Base-by-base conservation (phyloP, 495 filamentous ascomycete species). In the Schizothecium vesticola region DNA sequence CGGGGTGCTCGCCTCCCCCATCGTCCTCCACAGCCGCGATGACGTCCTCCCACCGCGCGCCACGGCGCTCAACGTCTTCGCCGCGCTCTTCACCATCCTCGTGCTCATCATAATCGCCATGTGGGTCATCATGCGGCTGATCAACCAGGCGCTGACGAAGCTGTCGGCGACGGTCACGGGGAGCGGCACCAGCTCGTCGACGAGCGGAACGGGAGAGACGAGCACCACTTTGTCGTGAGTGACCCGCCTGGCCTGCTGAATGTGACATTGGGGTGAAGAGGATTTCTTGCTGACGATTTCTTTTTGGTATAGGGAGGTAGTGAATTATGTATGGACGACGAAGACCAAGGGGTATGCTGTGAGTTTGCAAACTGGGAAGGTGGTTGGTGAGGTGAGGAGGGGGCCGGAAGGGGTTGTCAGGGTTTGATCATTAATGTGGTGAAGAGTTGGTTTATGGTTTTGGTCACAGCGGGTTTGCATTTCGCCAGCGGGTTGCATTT, bases 41-140 rank as follows among this genome's bases (percentile, higher is more conserved):
- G 65, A 61, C 28, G 65, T 60, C 22, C 65, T 66, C 22, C 65
- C 65, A 29, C 56, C 65, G 13, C 56, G 65, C 21, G 65, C 22
- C 8, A 66, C 65, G 56, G 65, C 65, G 19, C 65, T 66, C 56
- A 66, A 66, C 57, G 65, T 66, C 56, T 66, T 66, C 13, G 65
- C 65, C 57, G 65, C 65, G 22, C 43, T 66, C 65, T 66, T 66
- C 31, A 66, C 65, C n/a, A 66, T 66, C 16, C 12, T 66, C 13
- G 33, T 51, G 22, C 65, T 66, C 12, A 23, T 61, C 57, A 60
- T 66, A 19, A n/a, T 66, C 57, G 57, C 65, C 55, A 16, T 59
- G 33, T 66, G 57, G 29, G 23, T 60, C 9, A 28, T 66, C 12
- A 43, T 66, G 16, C 56, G 65, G 57, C 23, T 66, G n/a, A 31